Percentiles rank a stretch among this genome's conserved stretches.
Evolutionary conservation across 1,284 basidiomycete species (phyloP).

Genomic region (Cutaneotrichosporon sp.): DNA sequence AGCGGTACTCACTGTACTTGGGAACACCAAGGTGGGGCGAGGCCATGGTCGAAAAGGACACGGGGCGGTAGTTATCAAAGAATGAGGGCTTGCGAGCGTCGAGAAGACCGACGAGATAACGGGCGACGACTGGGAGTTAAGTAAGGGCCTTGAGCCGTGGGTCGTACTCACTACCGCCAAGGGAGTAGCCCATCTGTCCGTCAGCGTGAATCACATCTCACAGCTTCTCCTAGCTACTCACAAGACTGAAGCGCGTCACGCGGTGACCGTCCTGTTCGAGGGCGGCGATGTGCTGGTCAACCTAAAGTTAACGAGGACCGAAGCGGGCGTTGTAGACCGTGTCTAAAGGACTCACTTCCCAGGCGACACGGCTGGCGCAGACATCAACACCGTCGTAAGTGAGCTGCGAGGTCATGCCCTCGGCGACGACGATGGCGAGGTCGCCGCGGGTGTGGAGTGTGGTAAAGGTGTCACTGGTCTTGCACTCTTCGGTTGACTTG

Average conservation of each 20-base stretch:
- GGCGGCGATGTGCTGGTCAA: constrained; percentile 34
- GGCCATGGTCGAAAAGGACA: constrained; percentile 42
- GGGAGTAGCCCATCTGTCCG: constrained; percentile 41
- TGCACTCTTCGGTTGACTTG: neutral
- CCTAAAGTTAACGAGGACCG: constrained; percentile 24
- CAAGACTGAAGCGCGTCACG: constrained; percentile 39
- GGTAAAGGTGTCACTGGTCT: neutral
- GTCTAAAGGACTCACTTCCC: constrained; percentile 38
- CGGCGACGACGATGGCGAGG: constrained; percentile 40
- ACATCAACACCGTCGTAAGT: constrained; percentile 48
- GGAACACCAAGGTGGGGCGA: constrained; percentile 42
- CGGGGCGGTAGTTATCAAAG: constrained; percentile 34
- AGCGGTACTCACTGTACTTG: constrained; percentile 32
- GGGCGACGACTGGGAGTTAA: constrained; percentile 38
- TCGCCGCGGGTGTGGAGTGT: constrained; percentile 13
- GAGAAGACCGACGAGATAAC: constrained; percentile 43
- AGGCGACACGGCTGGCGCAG: constrained; percentile 43
- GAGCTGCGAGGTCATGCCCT: constrained; percentile 39
- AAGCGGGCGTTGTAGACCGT: too few species aligned
- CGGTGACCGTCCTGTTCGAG: constrained; percentile 30
- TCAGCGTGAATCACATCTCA: neutral
- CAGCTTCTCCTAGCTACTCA: constrained; percentile 13
- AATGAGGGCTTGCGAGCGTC: constrained; percentile 41
- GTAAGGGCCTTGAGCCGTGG: neutral
- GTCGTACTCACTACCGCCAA: constrained; percentile 41